Conservation (phyloP, 1,139 yeast genomes). For the Petasospora fabianii region DNA sequence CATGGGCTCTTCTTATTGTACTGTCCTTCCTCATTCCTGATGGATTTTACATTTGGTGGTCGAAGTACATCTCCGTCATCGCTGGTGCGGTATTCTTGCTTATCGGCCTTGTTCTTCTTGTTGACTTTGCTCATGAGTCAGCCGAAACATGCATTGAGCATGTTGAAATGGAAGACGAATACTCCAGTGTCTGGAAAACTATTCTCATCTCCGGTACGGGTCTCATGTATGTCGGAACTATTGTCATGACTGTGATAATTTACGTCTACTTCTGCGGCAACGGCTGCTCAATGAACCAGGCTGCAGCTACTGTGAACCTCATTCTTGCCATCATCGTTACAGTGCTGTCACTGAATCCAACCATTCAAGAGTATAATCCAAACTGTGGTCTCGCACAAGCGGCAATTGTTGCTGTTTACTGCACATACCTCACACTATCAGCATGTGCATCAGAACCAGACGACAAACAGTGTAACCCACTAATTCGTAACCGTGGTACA, state of each 20-base stretch:
- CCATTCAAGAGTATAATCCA: slow-evolving; percentile 87
- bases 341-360: slow-evolving; percentile 70
- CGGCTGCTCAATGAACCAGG: slow-evolving; percentile 90
- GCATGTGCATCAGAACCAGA: slow-evolving; percentile 98
- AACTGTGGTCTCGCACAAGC: slow-evolving; percentile 96
- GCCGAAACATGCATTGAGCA: slow-evolving; percentile 93
- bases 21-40: slow-evolving; percentile 82
- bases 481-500: slow-evolving; percentile 84
- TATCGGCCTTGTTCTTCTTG: slow-evolving; percentile 84
- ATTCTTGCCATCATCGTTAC: slow-evolving; percentile 63
- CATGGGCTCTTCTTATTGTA: slow-evolving; percentile 56
- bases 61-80: slow-evolving; percentile 81
- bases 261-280: slow-evolving; percentile 75
- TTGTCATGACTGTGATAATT: slow-evolving; percentile 74
- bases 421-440: slow-evolving; percentile 86
- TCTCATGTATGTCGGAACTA: slow-evolving; percentile 72
- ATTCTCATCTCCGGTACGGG: slow-evolving; percentile 83
- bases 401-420: slow-evolving; percentile 91
- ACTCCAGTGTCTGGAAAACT: slow-evolving; percentile 67
- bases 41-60: slow-evolving; percentile 81
- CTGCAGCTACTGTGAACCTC: slow-evolving; percentile 78
- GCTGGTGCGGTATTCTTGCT: slow-evolving; percentile 83
- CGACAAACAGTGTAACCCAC: slow-evolving; percentile 86
- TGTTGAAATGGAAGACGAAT: slow-evolving; percentile 82
- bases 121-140: slow-evolving; percentile 98